These are phyloP conservation scores for Clavispora asparagi DNA, from an alignment of 805 yeast genomes.

Conservation along the genomic window DNA sequence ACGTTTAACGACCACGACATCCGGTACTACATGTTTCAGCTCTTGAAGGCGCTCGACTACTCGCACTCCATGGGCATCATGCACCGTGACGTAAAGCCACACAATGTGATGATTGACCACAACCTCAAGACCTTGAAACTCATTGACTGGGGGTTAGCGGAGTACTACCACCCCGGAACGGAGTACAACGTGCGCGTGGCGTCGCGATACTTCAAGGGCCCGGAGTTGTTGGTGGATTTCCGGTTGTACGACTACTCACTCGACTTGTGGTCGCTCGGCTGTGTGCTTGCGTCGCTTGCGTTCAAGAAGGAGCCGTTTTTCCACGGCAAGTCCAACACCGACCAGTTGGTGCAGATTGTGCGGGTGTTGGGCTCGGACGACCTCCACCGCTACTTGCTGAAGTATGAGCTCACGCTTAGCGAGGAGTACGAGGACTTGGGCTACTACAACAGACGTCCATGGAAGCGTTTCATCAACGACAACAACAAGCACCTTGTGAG, in stretches of 20 bases:
- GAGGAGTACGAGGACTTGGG: constrained; percentile 78
- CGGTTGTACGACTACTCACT: constrained; percentile 83
- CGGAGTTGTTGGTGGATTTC: constrained; percentile 78
- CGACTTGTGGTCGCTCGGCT: constrained; percentile 89
- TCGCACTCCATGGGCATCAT: constrained; percentile 92
- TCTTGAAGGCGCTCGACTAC: constrained; percentile 77
- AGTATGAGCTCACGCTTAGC: constrained; percentile 65
- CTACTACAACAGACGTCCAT: constrained; percentile 59
- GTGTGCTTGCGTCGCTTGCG: constrained; percentile 84
- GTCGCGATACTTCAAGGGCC: constrained; percentile 87
- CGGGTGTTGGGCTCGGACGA: constrained; percentile 83
- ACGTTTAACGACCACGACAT: constrained; percentile 70
- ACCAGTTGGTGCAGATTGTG: constrained; percentile 86
- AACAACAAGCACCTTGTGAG: constrained; percentile 48
- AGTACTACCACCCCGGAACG: constrained; percentile 83
- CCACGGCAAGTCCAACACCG: constrained; percentile 88
- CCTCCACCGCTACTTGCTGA: constrained; percentile 57
- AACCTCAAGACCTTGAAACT: constrained; percentile 54
- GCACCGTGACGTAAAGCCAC: constrained; percentile 94
- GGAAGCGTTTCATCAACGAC: constrained; percentile 57
- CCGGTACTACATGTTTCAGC: constrained; percentile 76
- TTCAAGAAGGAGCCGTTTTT: constrained; percentile 89
- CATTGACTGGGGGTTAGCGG: constrained; percentile 95
- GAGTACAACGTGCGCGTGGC: constrained; percentile 92
- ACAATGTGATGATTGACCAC: constrained; percentile 90